These are phyloP conservation scores for Psilocybe mexicana DNA, from an alignment of 1,284 basidiomycete species.

Conservation along the genomic window DNA sequence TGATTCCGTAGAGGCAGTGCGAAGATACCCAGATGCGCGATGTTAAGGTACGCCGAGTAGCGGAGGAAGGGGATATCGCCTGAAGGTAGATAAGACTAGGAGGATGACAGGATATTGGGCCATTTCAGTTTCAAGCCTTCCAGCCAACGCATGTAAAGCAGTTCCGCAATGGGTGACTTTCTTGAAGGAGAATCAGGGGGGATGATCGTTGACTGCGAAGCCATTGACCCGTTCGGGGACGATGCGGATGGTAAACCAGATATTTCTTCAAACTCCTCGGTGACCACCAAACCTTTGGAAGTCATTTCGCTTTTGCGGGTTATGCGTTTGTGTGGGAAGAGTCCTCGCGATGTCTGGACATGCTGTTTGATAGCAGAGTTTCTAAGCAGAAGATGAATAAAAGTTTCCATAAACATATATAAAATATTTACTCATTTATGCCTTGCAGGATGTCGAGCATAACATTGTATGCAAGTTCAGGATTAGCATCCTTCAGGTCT, in stretches of 20 bases:
- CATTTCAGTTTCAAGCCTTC: conserved; percentile 89
- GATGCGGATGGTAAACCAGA: conserved; percentile 43
- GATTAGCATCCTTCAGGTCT: conserved; percentile 80
- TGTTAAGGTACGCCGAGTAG: not conserved
- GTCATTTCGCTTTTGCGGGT: conserved; percentile 82
- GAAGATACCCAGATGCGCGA: not conserved
- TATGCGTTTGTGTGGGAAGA: conserved; percentile 80
- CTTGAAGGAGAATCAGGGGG: conserved; percentile 37
- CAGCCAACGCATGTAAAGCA: conserved; percentile 94
- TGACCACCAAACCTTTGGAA: conserved; percentile 73
- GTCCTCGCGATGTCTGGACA: conserved; percentile 68
- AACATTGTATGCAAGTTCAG: conserved; percentile 82
- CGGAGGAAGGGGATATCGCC: conserved; percentile 8
- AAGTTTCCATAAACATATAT: not conserved
- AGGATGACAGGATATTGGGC: conserved; percentile 65
- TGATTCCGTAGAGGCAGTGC: not conserved
- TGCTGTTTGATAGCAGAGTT: conserved; percentile 74
- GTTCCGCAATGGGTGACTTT: conserved; percentile 87
- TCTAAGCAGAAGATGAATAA: conserved; percentile 38
- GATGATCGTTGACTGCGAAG: conserved; percentile 30
- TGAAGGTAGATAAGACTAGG: too few species aligned
- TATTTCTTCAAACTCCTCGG: conserved; percentile 73
- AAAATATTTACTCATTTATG: conserved; percentile 78
- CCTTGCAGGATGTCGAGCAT: conserved; percentile 89
- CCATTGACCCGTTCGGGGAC: conserved; percentile 18